Percentiles rank a stretch among this genome's conserved stretches.
Evolutionary conservation across 2,329 filamentous ascomycete species (phyloP).

Genomic region (Emericellopsis atlantica): DNA sequence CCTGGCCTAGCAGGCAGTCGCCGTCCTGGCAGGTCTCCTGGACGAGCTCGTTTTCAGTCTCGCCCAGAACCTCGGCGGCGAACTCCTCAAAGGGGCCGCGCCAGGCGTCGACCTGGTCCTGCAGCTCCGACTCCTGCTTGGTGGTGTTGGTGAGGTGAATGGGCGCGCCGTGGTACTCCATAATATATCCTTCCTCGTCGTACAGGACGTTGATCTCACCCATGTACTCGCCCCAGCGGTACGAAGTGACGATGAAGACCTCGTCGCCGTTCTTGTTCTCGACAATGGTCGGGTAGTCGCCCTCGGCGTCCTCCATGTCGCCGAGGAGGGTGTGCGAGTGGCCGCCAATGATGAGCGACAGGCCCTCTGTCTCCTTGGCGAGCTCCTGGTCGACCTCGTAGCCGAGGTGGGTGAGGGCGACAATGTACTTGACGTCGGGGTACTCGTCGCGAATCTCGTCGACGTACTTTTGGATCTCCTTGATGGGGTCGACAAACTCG

Average conservation of each 20-base stretch:
- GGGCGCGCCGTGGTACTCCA: slow-evolving; percentile 50
- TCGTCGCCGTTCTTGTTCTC: slow-evolving; percentile 50
- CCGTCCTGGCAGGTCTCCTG: slow-evolving; percentile 42
- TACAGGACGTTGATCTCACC: slow-evolving; percentile 57
- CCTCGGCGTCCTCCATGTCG: slow-evolving; percentile 41
- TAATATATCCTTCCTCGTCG: slow-evolving; percentile 44
- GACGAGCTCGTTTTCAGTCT: slow-evolving; percentile 40
- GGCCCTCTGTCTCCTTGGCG: slow-evolving; percentile 43
- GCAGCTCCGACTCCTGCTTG: slow-evolving; percentile 39
- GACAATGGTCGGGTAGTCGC: slow-evolving; percentile 51
- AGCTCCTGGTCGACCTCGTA: slow-evolving; percentile 52
- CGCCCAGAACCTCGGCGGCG: slow-evolving; percentile 42
- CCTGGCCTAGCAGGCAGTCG: slow-evolving; percentile 46
- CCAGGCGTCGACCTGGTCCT: slow-evolving; percentile 47
- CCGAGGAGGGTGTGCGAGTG: slow-evolving; percentile 50
- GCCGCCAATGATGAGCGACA: slow-evolving; percentile 57
- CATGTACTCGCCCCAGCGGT: slow-evolving; percentile 56
- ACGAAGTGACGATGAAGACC: slow-evolving; percentile 56
- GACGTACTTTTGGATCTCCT: slow-evolving; percentile 46
- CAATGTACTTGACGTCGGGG: slow-evolving; percentile 51
- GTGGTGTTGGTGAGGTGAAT: slow-evolving; percentile 52
- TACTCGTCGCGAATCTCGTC: slow-evolving; percentile 43
- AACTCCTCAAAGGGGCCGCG: slow-evolving; percentile 47
- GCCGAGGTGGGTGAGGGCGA: slow-evolving; percentile 55
- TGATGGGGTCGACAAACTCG: slow-evolving; percentile 42